Evolutionary conservation across 768 basidiomycete genomes (phyloP).

Genomic region (Agaricus subrufescens): DNA sequence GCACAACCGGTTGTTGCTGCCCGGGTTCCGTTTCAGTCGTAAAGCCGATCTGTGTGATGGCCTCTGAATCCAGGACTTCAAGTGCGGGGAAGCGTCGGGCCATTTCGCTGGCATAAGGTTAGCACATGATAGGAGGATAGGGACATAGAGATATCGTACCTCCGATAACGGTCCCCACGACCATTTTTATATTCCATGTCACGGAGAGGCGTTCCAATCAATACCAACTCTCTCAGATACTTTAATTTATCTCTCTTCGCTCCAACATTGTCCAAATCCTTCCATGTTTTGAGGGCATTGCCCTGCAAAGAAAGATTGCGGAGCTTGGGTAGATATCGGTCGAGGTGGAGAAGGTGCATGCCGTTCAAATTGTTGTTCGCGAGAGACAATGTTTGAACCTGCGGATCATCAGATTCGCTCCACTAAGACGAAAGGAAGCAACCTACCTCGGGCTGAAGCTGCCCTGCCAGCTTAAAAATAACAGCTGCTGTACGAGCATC

Average conservation of each 20-base stretch:
- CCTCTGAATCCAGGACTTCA: conserved; percentile 78
- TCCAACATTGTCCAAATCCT: conserved; percentile 65
- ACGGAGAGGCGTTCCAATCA: conserved; percentile 73
- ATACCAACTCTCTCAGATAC: conserved; percentile 66
- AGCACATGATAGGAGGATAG: not conserved
- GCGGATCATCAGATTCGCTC: conserved; percentile 10
- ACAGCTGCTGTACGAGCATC: conserved; percentile 67
- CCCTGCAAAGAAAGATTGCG: conserved; percentile 78
- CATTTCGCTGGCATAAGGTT: conserved; percentile 54
- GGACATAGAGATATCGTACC: conserved; percentile 39
- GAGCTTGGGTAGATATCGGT: conserved; percentile 74
- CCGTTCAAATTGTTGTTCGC: conserved; percentile 69
- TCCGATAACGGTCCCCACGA: conserved; percentile 56
- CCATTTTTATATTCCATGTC: conserved; percentile 54
- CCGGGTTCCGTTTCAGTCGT: conserved; percentile 52
- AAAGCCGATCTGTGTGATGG: conserved; percentile 76
- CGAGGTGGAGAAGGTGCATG: conserved; percentile 52
- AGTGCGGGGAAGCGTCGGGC: conserved; percentile 76
- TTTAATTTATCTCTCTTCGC: conserved; percentile 54
- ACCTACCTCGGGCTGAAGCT: conserved; percentile 68
- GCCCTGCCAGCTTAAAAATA: conserved; percentile 82
- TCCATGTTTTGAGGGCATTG: conserved; percentile 65
- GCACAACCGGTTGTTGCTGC: conserved; percentile 36
- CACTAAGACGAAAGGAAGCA: not conserved
- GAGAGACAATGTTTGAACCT: conserved; percentile 81